Base-by-base conservation (phyloP, 108 stramenopile genomes). In the Stephanodiscus minutulus region DNA sequence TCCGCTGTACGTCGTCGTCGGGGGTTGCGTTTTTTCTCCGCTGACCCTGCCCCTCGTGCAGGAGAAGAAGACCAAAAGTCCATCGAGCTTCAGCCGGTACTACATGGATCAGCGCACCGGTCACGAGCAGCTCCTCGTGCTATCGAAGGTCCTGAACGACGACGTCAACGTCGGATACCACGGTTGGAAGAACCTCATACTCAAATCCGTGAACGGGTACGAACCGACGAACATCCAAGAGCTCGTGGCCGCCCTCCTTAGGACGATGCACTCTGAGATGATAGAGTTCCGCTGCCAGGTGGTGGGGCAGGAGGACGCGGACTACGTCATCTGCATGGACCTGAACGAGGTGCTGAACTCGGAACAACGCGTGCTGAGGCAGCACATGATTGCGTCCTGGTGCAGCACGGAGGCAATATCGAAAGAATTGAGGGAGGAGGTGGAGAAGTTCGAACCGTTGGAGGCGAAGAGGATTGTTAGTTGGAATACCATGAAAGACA, bases 81-180 rank as follows among this genome's bases (percentile, higher is more conserved):
- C 72, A 9, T 35, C 72, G 12, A 35, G 61, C 11, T 78, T 77
- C 58, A 68, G 44, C 52, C 43, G 55, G 17, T 75, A 61, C 66
- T 70, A 48, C 64, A 61, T 41, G 68, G 41, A 80, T 17, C 61
- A 39, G 31, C 57, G 71, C 7, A 35, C 9, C 11, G 74, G 79
- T 27, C 59, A 80, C 41, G 79, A 80, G 27, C 79, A 80, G 39
- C 64, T 80, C 25, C 68, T 80, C 57, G 73, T 80, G 7, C 43
- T 80, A 20, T 75, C 74, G 0, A 80, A 80, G 25, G 77, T 83
- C 7, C 62, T 83, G 10, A 72, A 72, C 29, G 77, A 79, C 64
- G 73, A 74, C 33, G 64, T 82, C 49, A 82, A 82, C 53, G 74
- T 76, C 3, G 81, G 82, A 5, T 83, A 83, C 35, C 81, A 82